Evolutionary conservation across 345 rosid species (phyloP), one percentile per base, ranked within the genome.

Genomic region (Populus nigra): DNA sequence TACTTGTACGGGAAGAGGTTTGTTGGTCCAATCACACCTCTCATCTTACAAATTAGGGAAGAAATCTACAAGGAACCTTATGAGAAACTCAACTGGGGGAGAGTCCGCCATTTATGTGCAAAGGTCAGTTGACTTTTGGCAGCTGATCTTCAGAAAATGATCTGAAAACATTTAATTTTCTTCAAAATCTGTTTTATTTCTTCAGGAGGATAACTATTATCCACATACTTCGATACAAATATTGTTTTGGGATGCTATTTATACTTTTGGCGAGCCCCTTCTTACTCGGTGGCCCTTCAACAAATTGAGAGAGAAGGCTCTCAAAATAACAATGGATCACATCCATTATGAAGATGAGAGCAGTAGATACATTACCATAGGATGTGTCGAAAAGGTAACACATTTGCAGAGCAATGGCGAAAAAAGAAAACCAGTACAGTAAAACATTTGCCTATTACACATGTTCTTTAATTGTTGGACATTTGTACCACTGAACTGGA

Each of bases 261-360:
- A 65, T 29, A 65, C 23, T 12, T 35, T 62, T 2, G n/a, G n/a
- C 3, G 81, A 72, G 43, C 77, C 77, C 23, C 1, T 76, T 23
- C 65, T 78, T 4, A 78, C 67, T 0, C 20, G 59, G 11, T 78
- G 81, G 81, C 81, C 81, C 10, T 27, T 76, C 53, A 76, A 69
- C 55, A 76, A 76, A 22, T 18, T 76, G 65, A 76, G 79, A 39
- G 61, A 73, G 50, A 78, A 39, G 39, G 72, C 76, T 72, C 72
- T 78, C 23, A n/a, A 78, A 25, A 43, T 17, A 10, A 78, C 81
- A 16, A 78, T 78, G 76, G 61, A 78, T 22, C 76, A 78, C 61
- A 78, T 78, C 11, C 80, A 77, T 22, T 77, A 77, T 69, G 86
- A 84, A 84, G 86, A 84, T 39, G 82, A 78, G 43, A 84, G 76